Conservation (phyloP, 1,284 basidiomycete species). For the Moesziomyces antarcticus region DNA sequence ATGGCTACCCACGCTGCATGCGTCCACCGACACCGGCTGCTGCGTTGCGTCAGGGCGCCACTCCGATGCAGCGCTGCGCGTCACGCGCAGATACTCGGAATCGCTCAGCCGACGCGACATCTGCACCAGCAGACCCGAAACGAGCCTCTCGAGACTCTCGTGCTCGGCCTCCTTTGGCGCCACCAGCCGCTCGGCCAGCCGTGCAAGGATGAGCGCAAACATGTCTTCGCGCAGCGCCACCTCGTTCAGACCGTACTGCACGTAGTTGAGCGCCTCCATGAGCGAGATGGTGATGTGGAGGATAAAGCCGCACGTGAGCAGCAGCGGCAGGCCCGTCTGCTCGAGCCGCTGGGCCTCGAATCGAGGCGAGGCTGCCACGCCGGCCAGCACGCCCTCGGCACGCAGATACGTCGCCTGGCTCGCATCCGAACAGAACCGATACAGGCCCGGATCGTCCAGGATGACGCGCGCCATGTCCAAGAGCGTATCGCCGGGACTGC, state of each 20-base stretch:
- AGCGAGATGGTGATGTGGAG: conserved; percentile 21
- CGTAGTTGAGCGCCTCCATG: conserved; percentile 13
- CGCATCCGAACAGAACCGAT: background rate
- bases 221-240: conserved; percentile 10
- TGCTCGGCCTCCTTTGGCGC: background rate
- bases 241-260: conserved; percentile 6
- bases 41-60: background rate
- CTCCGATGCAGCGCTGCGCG: background rate
- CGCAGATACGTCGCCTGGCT: conserved; percentile 2
- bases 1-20: background rate
- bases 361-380: conserved; percentile 4
- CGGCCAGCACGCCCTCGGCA: conserved; percentile 11
- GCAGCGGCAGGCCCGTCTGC: conserved; percentile 14
- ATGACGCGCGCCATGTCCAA: conserved; percentile 6
- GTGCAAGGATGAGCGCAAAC: conserved; percentile 15
- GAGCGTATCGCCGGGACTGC: conserved; percentile 1
- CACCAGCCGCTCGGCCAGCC: conserved; percentile 11
- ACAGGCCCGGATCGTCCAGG: conserved; percentile 4
- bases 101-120: conserved; percentile 15
- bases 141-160: conserved; percentile 16
- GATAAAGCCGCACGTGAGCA: conserved; percentile 22
- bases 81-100: conserved; percentile 2
- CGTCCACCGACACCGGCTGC: background rate
- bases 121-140: conserved; percentile 17
- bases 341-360: conserved; percentile 12